phyloP scores from a whole-genome alignment of 257 asterid species.

The Buddleja alternifolia region DNA sequence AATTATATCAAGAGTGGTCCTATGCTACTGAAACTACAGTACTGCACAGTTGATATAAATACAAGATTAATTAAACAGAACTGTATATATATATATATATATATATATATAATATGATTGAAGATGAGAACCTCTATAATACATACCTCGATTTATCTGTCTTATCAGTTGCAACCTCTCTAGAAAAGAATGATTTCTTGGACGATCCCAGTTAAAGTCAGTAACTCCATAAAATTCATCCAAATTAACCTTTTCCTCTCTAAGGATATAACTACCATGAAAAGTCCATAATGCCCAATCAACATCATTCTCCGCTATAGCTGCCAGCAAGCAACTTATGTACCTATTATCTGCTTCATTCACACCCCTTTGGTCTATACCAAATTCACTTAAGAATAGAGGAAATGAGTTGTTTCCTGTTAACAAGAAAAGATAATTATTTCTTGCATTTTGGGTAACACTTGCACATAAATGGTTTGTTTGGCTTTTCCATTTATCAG shows the following conservation, averaged over 20 bases:
- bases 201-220: slow-evolving; percentile 48
- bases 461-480: slow-evolving; percentile 39
- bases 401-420: slow-evolving; percentile 41
- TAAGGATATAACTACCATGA: slow-evolving; percentile 66
- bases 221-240: slow-evolving; percentile 60
- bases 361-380: slow-evolving; percentile 46
- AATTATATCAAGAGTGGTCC: too few species aligned
- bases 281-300: slow-evolving; percentile 83
- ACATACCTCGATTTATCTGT: slow-evolving; percentile 69
- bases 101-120: too few species aligned
- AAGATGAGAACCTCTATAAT: too few species aligned
- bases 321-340: slow-evolving; percentile 56
- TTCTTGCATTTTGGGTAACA: slow-evolving; percentile 13
- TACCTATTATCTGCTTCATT: slow-evolving; percentile 52
- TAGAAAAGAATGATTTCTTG: slow-evolving; percentile 43
- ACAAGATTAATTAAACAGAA: too few species aligned
- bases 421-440: slow-evolving; percentile 40
- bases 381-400: slow-evolving; percentile 68
- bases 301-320: slow-evolving; percentile 54
- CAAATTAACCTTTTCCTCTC: slow-evolving; percentile 37
- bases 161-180: slow-evolving; percentile 45
- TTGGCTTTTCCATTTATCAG: slow-evolving; percentile 33
- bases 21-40: too few species aligned
- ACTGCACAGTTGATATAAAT: too few species aligned
- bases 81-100: too few species aligned